Evolutionary conservation across 331 rosid species (phyloP).

Genomic region (Spiraea crenata): DNA sequence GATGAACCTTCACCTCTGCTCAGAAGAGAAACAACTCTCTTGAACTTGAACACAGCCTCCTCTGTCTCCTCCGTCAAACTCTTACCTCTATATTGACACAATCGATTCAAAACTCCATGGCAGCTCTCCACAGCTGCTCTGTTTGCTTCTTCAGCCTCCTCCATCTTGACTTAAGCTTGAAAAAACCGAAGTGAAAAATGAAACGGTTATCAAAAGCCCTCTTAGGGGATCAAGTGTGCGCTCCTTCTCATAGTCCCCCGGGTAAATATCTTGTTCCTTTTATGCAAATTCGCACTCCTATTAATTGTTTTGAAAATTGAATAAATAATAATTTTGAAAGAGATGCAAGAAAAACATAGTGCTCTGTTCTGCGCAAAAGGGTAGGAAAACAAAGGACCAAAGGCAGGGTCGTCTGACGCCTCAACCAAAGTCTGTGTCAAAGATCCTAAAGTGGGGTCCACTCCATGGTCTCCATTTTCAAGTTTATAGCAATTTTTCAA

Average conservation of each 20-base stretch:
- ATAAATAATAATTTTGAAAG: too few species aligned
- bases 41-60: slow-evolving; percentile 74
- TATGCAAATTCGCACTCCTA: not conserved
- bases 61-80: slow-evolving; percentile 61
- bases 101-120: slow-evolving; percentile 56
- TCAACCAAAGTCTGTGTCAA: not conserved
- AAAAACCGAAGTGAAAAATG: not conserved
- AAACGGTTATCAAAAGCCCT: too few species aligned
- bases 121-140: slow-evolving; percentile 82
- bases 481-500: not conserved
- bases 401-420: not conserved
- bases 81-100: slow-evolving; percentile 60
- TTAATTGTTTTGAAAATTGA: too few species aligned
- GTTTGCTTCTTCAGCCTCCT: slow-evolving; percentile 83
- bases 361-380: slow-evolving; percentile 10
- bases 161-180: slow-evolving; percentile 46
- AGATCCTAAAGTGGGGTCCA: not conserved
- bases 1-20: slow-evolving; percentile 24
- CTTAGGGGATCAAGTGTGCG: not conserved
- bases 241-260: not conserved
- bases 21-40: slow-evolving; percentile 78
- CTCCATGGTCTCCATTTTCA: not conserved
- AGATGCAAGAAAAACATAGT: not conserved
- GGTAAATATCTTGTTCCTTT: not conserved
- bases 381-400: not conserved